Base-by-base conservation (phyloP, 352 stramenopile genomes). In the Thraustochytrium sp. region DNA sequence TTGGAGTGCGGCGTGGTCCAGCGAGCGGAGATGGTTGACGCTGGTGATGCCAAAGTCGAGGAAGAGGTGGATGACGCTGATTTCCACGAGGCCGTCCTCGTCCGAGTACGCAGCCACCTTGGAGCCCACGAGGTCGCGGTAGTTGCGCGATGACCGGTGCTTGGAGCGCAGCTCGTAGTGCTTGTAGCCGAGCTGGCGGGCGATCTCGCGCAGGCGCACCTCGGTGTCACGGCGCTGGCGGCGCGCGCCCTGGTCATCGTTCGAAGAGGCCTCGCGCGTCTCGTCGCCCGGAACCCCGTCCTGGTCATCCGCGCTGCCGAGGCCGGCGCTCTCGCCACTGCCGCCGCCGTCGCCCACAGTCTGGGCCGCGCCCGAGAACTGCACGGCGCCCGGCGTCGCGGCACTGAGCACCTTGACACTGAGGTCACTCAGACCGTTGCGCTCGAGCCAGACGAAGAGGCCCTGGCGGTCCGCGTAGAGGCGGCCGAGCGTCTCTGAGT, bases 11-110 rank as follows among this genome's bases (percentile, higher is more conserved):
- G 31, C 23, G 31, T 80, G 68, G 68, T 80, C 68, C 34, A 80
- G 34, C 21, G 68, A 72, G 46, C 26, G 31, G 9, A 80, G 29
- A 42, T 42, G 44, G 44, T 11, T 51, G 5, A 80, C 53, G 34
- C 68, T 80, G 8, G 68, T 80, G n/a, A 80, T 51, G 26, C 68
- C 68, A 80, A 55, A 80, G 68, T 80, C 68, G 11, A 80, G 26
- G 13, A 80, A 64, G 8, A 80, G 34, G 26, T 64, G 68, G 31
- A 80, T 64, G 2, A 80, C 68, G 31, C 68, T 80, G n/a, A 80
- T 72, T 31, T 63, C 68, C 18, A 63, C 68, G 21, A 80, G 51
- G 21, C 68, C 68, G 68, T 68, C 68, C 51, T 80, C 68, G 37
- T 51, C 46, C 9, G 26, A 46, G 29, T 44, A 46, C 4, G 13